Evolutionary conservation across 306 rosid genomes (phyloP).

Genomic region (Morella rubra): DNA sequence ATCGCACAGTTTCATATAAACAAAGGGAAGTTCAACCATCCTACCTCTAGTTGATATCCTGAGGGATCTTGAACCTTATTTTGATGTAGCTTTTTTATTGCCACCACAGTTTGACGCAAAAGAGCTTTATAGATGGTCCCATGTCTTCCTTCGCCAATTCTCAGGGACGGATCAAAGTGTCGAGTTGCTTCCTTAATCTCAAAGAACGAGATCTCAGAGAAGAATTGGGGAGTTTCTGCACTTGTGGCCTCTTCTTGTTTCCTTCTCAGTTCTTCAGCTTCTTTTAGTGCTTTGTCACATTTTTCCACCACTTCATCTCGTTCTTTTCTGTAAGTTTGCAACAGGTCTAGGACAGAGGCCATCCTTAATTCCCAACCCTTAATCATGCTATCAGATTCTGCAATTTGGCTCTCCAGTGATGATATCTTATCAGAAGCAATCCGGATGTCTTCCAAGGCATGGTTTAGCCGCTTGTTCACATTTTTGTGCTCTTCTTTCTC

Average conservation of each 20-base stretch:
- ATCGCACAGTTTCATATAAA: background rate
- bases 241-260: constrained; percentile 39
- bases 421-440: constrained; percentile 33
- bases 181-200: constrained; percentile 52
- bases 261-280: constrained; percentile 55
- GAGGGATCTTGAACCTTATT: constrained; percentile 52
- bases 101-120: constrained; percentile 52
- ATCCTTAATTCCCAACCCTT: constrained; percentile 45
- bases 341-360: constrained; percentile 46
- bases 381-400: constrained; percentile 32
- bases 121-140: constrained; percentile 50
- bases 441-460: constrained; percentile 41
- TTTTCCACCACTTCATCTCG: constrained; percentile 44
- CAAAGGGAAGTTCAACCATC: constrained; percentile 5
- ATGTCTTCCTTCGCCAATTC: constrained; percentile 65
- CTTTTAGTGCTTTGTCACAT: constrained; percentile 45
- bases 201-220: constrained; percentile 44
- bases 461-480: constrained; percentile 25
- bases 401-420: constrained; percentile 44
- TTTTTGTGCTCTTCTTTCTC: constrained; percentile 35
- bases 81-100: constrained; percentile 45
- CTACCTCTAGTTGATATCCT: constrained; percentile 60
- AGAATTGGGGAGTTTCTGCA: constrained; percentile 35
- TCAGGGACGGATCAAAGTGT: constrained; percentile 40
- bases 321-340: constrained; percentile 47